phyloP scores from a whole-genome alignment of 129 eudicot species.

The Lactuca saligna region DNA sequence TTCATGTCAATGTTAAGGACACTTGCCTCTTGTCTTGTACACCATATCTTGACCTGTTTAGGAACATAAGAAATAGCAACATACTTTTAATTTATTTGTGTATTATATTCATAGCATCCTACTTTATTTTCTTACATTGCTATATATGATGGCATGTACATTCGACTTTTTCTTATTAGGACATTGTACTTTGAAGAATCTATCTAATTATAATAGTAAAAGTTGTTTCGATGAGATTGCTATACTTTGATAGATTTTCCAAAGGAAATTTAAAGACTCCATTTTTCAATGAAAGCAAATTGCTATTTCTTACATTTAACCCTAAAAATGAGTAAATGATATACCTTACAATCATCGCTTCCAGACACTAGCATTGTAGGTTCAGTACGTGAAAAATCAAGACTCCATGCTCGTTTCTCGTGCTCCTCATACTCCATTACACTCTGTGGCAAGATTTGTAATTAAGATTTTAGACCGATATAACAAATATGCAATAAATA shows the following conservation, averaged over 20 bases:
- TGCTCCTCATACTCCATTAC: slow-evolving; percentile 98
- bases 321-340: background rate
- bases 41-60: slow-evolving; percentile 88
- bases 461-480: background rate
- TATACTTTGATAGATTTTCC: too few species aligned
- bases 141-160: too few species aligned
- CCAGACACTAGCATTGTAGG: slow-evolving; percentile 98
- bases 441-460: slow-evolving; percentile 47
- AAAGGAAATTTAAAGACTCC: too few species aligned
- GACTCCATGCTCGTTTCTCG: slow-evolving; percentile 98
- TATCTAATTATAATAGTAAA: too few species aligned
- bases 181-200: too few species aligned
- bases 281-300: too few species aligned
- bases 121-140: background rate
- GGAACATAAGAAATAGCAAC: background rate
- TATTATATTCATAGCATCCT: too few species aligned
- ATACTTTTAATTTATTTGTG: background rate
- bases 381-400: slow-evolving; percentile 84
- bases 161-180: too few species aligned
- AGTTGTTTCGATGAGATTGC: too few species aligned
- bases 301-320: too few species aligned
- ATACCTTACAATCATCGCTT: slow-evolving; percentile 96
- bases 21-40: slow-evolving; percentile 88
- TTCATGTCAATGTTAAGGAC: slow-evolving; percentile 94
- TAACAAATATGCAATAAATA: background rate